phyloP scores from a whole-genome alignment of 2,329 filamentous ascomycete species.

The Periconia sp. region DNA sequence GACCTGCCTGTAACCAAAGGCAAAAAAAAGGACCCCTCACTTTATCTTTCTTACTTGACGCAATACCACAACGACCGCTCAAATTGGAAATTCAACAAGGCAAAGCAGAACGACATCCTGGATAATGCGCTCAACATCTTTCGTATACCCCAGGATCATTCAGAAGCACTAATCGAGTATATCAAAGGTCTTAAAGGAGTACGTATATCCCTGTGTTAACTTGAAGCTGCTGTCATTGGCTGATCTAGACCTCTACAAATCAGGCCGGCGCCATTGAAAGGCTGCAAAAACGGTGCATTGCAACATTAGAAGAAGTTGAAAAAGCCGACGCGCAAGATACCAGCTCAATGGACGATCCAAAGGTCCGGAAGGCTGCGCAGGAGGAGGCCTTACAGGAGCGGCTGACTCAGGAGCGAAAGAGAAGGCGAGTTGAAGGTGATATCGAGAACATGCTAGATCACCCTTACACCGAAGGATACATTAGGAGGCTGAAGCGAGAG shows the following conservation, averaged over 20 bases:
- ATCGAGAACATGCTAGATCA: constrained; percentile 31
- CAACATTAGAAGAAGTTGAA: constrained; percentile 63
- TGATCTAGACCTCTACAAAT: too few species aligned
- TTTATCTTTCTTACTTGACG: constrained; percentile 76
- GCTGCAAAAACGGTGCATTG: constrained; percentile 69
- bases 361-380: constrained; percentile 43
- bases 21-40: constrained; percentile 59
- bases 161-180: constrained; percentile 75
- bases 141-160: constrained; percentile 72
- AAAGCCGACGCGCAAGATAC: constrained; percentile 30
- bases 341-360: constrained; percentile 39
- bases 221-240: too few species aligned
- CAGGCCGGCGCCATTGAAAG: constrained; percentile 70
- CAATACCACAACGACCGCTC: constrained; percentile 74
- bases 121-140: constrained; percentile 79
- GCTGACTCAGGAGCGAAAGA: constrained; percentile 37
- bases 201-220: too few species aligned
- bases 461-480: constrained; percentile 33
- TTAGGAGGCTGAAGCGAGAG: constrained; percentile 41
- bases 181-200: constrained; percentile 79
- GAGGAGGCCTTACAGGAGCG: constrained; percentile 44
- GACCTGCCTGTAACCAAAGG: constrained; percentile 16
- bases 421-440: constrained; percentile 37
- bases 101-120: constrained; percentile 82
- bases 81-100: constrained; percentile 96